Percentiles rank a stretch among this genome's conserved stretches.
These are phyloP conservation scores for Silene noctiflora DNA, from an alignment of 179 eudicot species.

Conservation along the genomic window DNA sequence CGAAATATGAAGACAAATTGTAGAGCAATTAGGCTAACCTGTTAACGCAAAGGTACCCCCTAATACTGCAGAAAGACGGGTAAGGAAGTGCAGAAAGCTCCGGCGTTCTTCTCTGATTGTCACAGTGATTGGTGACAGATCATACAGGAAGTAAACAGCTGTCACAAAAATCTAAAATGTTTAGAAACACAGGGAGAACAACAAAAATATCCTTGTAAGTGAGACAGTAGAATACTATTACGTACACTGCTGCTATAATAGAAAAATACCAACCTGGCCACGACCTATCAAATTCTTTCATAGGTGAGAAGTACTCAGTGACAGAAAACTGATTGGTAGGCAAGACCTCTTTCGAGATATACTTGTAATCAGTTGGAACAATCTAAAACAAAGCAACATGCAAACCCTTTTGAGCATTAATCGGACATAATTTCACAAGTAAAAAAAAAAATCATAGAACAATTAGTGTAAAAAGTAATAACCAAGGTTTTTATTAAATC, in stretches of 20 bases:
- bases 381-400: slow-evolving; percentile 45
- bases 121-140: slow-evolving; percentile 93
- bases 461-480: background rate
- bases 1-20: background rate
- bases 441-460: slow-evolving; percentile 9
- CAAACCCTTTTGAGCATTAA: slow-evolving; percentile 12
- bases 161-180: slow-evolving; percentile 23
- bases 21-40: slow-evolving; percentile 40
- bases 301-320: slow-evolving; percentile 90
- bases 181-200: slow-evolving; percentile 4
- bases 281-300: slow-evolving; percentile 66
- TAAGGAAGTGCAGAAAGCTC: slow-evolving; percentile 93
- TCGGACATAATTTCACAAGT: slow-evolving; percentile 1
- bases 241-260: background rate
- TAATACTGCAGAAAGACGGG: slow-evolving; percentile 93
- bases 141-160: slow-evolving; percentile 97
- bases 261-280: slow-evolving; percentile 80
- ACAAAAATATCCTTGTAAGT: background rate
- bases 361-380: slow-evolving; percentile 93
- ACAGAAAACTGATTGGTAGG: slow-evolving; percentile 97
- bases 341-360: slow-evolving; percentile 75
- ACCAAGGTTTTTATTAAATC: background rate
- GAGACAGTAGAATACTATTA: background rate
- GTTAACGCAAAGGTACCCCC: slow-evolving; percentile 98
- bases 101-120: slow-evolving; percentile 95